Evolutionary conservation across 73 alveolate genomes (phyloP), one percentile per base, ranked within the genome.

Genomic region (Paramecium primaurelia): DNA sequence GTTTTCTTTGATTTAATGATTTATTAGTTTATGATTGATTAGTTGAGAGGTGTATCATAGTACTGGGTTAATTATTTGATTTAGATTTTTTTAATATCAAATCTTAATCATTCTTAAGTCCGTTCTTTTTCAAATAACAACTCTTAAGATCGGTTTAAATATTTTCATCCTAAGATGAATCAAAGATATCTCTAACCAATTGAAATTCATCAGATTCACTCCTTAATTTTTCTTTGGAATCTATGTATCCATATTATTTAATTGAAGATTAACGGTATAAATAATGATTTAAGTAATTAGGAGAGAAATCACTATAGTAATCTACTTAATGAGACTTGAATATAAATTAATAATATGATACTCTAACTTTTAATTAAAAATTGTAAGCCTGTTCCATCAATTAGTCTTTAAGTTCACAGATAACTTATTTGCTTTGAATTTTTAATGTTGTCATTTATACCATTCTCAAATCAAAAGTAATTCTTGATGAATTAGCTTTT

Each of bases 141-240:
- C 84, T 64, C 40, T 73, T 40, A 2, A 73, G 40, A 73, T 73
- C 87, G 11, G 14, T 9, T 38, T 73, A 16, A 11, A 36, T 38
- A 38, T 36, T 73, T 8, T 73, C 87, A 8, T 73, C 59, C 2
- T 11, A 9, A 0, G 87, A 73, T 6, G 59, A 32, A 40, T 73
- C 59, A 20, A 73, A 73, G n/a, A 37, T 73, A 3, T 73, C 59
- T 37, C 59, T 37, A 2, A 73, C 59, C 8, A 73, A 40, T 73
- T 73, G 12, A 40, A 73, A 73, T n/a, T 73, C 87, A 40, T 73
- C 87, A 7, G 87, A 73, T 73, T 73, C 87, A 73, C 87, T 73
- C 18, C 87, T 73, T n/a, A 73, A 16, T 18, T 73, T 73, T 1
- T 37, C 87, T 73, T 73, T 73, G n/a, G 87, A 22, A n/a, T 73